A percentile compares a stretch with the other conserved stretches of the same genome.
These are phyloP conservation scores for Acanthamoeba royreba DNA, from an alignment of 208 protist species.

Conservation along the genomic window DNA sequence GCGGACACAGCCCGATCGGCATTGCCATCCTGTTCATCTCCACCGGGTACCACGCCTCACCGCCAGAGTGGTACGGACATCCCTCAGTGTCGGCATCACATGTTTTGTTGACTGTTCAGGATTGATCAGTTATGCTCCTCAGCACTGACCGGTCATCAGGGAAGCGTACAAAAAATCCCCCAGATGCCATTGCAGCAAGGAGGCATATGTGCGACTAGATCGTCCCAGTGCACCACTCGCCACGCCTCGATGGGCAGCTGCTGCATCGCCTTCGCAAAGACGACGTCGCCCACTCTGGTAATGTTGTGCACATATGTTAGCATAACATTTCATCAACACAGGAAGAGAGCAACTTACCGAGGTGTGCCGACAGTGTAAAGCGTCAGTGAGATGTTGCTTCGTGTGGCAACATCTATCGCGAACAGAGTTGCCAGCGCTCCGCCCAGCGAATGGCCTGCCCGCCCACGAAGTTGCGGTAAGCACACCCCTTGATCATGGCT, in stretches of 20 bases:
- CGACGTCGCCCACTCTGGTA: not conserved
- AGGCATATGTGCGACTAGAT: not conserved
- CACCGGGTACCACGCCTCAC: not conserved
- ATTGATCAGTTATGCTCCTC: not conserved
- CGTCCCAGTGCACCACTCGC: not conserved
- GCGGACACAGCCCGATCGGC: not conserved
- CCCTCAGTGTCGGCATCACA: not conserved
- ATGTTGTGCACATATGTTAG: not conserved
- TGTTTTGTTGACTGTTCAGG: not conserved
- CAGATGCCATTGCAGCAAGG: not conserved
- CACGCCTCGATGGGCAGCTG: not conserved
- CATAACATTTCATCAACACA: no score
- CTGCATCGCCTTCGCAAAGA: not conserved
- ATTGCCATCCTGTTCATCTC: not conserved
- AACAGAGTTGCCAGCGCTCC: not conserved
- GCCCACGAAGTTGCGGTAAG: not conserved
- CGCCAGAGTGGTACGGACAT: not conserved
- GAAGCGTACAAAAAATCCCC: not conserved
- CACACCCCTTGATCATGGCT: no score
- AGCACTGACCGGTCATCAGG: not conserved
- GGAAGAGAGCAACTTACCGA: not conserved
- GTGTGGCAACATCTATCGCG: not conserved
- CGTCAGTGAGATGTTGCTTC: not conserved
- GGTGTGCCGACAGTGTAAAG: not conserved
- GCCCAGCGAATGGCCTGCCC: not conserved